Evolutionary conservation across 2,329 filamentous ascomycete species (phyloP).

Genomic region (Aspergillus pseudoterreus): DNA sequence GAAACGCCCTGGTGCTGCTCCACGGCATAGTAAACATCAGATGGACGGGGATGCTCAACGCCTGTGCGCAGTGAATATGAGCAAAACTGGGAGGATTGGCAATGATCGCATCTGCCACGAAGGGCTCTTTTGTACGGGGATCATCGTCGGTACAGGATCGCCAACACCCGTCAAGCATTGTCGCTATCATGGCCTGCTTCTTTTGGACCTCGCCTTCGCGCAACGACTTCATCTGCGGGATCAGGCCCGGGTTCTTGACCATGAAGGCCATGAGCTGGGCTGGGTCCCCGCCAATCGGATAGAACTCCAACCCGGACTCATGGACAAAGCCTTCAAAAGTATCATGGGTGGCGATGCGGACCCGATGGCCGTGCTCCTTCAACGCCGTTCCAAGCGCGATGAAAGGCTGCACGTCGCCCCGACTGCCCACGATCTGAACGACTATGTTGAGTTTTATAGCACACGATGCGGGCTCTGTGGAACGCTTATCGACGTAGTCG

Average conservation of each 20-base stretch:
- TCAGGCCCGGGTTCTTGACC: slow-evolving; percentile 46
- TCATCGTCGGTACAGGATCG: slow-evolving; percentile 33
- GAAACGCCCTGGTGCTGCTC: slow-evolving; percentile 42
- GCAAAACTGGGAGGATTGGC: slow-evolving; percentile 52
- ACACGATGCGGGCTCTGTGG: not conserved
- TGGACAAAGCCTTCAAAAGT: slow-evolving; percentile 53
- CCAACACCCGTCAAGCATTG: slow-evolving; percentile 39
- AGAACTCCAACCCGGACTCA: slow-evolving; percentile 52
- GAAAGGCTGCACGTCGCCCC: slow-evolving; percentile 57
- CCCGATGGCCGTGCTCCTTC: slow-evolving; percentile 49
- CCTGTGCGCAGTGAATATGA: slow-evolving; percentile 51
- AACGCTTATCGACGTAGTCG: not conserved
- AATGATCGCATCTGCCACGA: slow-evolving; percentile 52
- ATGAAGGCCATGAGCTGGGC: slow-evolving; percentile 49
- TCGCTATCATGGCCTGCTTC: slow-evolving; percentile 28
- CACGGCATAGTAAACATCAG: slow-evolving; percentile 54
- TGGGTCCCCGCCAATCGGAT: slow-evolving; percentile 55
- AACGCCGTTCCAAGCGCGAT: slow-evolving; percentile 52
- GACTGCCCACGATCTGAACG: slow-evolving; percentile 56
- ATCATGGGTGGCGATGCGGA: slow-evolving; percentile 55
- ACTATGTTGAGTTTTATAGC: slow-evolving; percentile 46
- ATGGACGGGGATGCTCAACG: slow-evolving; percentile 47
- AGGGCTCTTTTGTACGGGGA: slow-evolving; percentile 32
- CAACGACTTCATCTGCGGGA: slow-evolving; percentile 32
- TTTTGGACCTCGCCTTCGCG: slow-evolving; percentile 29